phyloP scores from a whole-genome alignment of 176 grass and related monocot genomes.

The Tuctoria greenei region DNA sequence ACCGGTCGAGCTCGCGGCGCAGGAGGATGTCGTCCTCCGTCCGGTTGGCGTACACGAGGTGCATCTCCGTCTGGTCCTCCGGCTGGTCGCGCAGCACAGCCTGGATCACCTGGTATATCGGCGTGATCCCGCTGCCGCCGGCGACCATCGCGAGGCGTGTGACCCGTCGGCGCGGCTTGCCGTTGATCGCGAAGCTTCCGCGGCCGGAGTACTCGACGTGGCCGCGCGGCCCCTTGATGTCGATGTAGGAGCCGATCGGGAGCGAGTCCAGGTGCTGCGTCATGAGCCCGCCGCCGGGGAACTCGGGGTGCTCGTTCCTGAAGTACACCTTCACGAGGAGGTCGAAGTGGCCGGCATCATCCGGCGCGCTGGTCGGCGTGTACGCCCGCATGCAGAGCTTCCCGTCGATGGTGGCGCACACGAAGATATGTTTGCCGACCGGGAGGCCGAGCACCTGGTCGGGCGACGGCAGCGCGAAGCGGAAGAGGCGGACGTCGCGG shows the following conservation, averaged over 20 bases:
- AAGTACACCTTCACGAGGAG: constrained; percentile 89
- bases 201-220: constrained; percentile 69
- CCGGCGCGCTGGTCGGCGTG: constrained; percentile 63
- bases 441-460: constrained; percentile 63
- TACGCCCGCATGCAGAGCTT: constrained; percentile 82
- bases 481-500: constrained; percentile 57
- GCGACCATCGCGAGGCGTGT: constrained; percentile 68
- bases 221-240: constrained; percentile 66
- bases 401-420: constrained; percentile 52
- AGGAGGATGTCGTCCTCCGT: constrained; percentile 81
- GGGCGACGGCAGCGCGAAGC: constrained; percentile 53
- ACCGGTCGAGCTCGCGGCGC: constrained; percentile 60
- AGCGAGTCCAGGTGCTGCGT: constrained; percentile 77
- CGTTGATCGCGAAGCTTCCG: constrained; percentile 51
- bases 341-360: constrained; percentile 63
- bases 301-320: constrained; percentile 59
- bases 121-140: constrained; percentile 85
- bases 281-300: constrained; percentile 67
- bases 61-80: constrained; percentile 69
- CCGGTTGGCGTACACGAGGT: constrained; percentile 73
- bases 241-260: constrained; percentile 36
- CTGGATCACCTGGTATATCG: constrained; percentile 89
- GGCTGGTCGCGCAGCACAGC: constrained; percentile 70
- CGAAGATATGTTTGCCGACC: constrained; percentile 68
- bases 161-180: constrained; percentile 12